Evolutionary conservation across 495 filamentous ascomycete genomes (phyloP).

Genomic region (Tetracladium marchalianum): DNA sequence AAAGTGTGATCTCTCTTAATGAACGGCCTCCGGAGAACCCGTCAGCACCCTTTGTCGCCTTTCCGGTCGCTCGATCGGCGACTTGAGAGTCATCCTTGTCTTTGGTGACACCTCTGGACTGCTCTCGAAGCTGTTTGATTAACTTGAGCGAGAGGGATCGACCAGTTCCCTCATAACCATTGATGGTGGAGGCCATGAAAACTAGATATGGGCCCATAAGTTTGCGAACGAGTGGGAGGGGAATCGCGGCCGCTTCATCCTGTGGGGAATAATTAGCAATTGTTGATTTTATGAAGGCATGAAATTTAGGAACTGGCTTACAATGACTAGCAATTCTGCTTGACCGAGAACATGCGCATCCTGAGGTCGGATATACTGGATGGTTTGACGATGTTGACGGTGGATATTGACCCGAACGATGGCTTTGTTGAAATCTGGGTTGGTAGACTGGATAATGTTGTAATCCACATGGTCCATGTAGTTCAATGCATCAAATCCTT

Average conservation of each 20-base stretch:
- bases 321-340: conserved; percentile 87
- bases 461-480: conserved; percentile 96
- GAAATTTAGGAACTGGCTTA: too few relatives aligned
- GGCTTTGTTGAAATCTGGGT: conserved; percentile 98
- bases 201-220: conserved; percentile 97
- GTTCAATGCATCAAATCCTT: conserved; percentile 87
- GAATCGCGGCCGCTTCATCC: conserved; percentile 96
- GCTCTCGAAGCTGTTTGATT: conserved; percentile 93
- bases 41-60: conserved; percentile 49
- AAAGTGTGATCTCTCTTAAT: conserved; percentile 84
- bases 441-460: conserved; percentile 95
- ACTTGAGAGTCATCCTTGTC: conserved; percentile 48
- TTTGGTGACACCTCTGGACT: conserved; percentile 57
- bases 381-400: conserved; percentile 91
- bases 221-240: conserved; percentile 82
- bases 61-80: conserved; percentile 63
- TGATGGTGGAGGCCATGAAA: conserved; percentile 99
- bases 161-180: conserved; percentile 97
- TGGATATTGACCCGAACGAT: conserved; percentile 96
- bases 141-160: conserved; percentile 91
- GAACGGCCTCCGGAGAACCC: conserved; percentile 60
- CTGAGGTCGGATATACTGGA: conserved; percentile 95
- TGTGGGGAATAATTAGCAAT: too few relatives aligned
- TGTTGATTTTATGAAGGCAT: too few relatives aligned
- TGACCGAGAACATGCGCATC: conserved; percentile 92